These are phyloP conservation scores for Juglanconis juglandina DNA, from an alignment of 2,329 filamentous ascomycete species.

Conservation along the genomic window DNA sequence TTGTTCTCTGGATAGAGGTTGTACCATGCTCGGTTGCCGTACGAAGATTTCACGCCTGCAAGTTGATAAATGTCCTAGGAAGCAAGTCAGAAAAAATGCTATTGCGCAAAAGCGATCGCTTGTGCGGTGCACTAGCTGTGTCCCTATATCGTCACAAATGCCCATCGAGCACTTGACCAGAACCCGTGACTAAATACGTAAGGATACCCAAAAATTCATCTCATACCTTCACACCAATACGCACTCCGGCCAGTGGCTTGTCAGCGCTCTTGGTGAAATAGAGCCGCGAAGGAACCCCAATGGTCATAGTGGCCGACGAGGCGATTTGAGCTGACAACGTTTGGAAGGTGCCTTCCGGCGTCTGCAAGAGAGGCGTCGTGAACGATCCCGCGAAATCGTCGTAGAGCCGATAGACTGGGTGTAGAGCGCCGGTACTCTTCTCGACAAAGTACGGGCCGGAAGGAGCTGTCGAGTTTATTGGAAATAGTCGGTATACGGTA, in stretches of 20 bases:
- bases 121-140: too few relatives aligned
- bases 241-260: constrained; percentile 58
- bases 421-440: constrained; percentile 27
- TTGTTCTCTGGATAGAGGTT: constrained; percentile 48
- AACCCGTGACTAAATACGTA: too few relatives aligned
- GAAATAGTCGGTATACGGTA: neutral
- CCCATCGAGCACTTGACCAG: too few relatives aligned
- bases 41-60: constrained; percentile 48
- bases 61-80: constrained; percentile 51
- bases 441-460: constrained; percentile 36
- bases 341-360: constrained; percentile 29
- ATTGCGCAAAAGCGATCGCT: too few relatives aligned
- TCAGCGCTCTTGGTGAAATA: constrained; percentile 51
- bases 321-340: constrained; percentile 31
- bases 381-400: constrained; percentile 32
- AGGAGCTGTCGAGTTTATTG: neutral
- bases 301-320: constrained; percentile 25
- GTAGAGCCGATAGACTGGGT: constrained; percentile 35
- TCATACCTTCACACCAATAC: constrained; percentile 49
- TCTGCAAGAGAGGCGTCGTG: constrained; percentile 29
- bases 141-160: too few relatives aligned
- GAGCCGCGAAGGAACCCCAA: constrained; percentile 56
- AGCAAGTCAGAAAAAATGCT: neutral
- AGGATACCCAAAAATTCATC: neutral
- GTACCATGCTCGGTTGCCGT: constrained; percentile 58